A percentile compares a stretch with the other conserved stretches of the same genome.
phyloP scores from a whole-genome alignment of 2,329 filamentous ascomycete genomes.

The Fusarium domesticum region DNA sequence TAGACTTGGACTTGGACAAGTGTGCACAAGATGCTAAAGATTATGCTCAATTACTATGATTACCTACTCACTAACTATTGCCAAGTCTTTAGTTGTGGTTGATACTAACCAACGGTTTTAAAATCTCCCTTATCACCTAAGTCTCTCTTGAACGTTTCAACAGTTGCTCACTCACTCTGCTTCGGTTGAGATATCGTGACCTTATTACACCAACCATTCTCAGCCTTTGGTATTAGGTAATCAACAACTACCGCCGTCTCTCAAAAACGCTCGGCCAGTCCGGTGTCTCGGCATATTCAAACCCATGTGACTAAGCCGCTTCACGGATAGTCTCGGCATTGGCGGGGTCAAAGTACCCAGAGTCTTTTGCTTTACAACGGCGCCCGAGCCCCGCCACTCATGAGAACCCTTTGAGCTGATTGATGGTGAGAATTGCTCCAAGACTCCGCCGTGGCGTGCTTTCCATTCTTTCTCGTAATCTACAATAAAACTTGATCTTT shows the following conservation, averaged over 20 bases:
- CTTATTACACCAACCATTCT: not conserved
- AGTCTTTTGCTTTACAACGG: too few species aligned
- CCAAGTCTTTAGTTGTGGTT: too few species aligned
- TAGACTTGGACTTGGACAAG: too few species aligned
- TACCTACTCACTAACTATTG: too few species aligned
- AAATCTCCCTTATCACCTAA: too few species aligned
- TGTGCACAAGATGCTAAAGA: too few species aligned
- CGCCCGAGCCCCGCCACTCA: too few species aligned
- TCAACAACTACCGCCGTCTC: constrained; percentile 6
- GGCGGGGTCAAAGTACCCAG: constrained; percentile 31
- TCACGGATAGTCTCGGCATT: constrained; percentile 32
- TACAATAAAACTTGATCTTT: not conserved
- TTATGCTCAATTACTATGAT: too few species aligned
- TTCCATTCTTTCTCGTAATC: constrained; percentile 16
- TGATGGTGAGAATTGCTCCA: constrained; percentile 11
- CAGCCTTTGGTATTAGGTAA: not conserved
- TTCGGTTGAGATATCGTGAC: too few species aligned
- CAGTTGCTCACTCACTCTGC: too few species aligned
- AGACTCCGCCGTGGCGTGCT: constrained; percentile 29
- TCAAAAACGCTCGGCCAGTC: constrained; percentile 2
- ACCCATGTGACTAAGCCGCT: constrained; percentile 10
- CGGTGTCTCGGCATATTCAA: constrained; percentile 15
- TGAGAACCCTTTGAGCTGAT: constrained; percentile 1
- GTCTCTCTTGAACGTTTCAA: too few species aligned
- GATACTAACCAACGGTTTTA: too few species aligned